Evolutionary conservation across 352 stramenopile species (phyloP).

Genomic region (Phytophthora chlamydospora): DNA sequence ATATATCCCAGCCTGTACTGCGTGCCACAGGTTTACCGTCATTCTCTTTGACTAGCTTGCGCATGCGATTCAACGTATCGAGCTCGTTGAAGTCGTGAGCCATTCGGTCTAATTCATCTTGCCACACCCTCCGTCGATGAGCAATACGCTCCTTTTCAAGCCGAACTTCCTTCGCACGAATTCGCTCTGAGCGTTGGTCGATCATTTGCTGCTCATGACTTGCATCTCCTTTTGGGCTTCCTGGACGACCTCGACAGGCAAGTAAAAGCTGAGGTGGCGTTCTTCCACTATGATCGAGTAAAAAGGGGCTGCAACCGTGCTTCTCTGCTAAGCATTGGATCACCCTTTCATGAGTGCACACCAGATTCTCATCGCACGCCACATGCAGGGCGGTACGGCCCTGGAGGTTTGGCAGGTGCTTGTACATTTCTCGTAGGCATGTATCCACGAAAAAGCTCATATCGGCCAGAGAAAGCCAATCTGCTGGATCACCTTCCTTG

Average conservation of each 20-base stretch:
- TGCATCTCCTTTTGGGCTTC: slow-evolving; percentile 56
- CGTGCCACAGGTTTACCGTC: slow-evolving; percentile 19
- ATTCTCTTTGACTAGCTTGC: slow-evolving; percentile 43
- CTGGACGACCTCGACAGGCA: slow-evolving; percentile 55
- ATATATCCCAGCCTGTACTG: slow-evolving; percentile 51
- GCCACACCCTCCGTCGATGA: slow-evolving; percentile 41
- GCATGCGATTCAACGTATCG: slow-evolving; percentile 51
- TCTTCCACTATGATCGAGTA: slow-evolving; percentile 53
- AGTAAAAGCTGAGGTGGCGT: slow-evolving; percentile 56
- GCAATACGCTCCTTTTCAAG: slow-evolving; percentile 45
- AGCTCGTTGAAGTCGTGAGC: slow-evolving; percentile 55
- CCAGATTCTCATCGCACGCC: slow-evolving; percentile 81
- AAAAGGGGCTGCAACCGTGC: slow-evolving; percentile 59
- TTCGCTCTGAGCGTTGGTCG: slow-evolving; percentile 37
- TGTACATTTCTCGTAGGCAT: slow-evolving; percentile 66
- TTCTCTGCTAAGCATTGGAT: slow-evolving; percentile 60
- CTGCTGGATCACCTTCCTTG: slow-evolving; percentile 42
- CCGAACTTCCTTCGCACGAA: slow-evolving; percentile 31
- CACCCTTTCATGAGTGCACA: slow-evolving; percentile 76
- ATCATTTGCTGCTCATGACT: slow-evolving; percentile 39
- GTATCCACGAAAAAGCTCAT: slow-evolving; percentile 71
- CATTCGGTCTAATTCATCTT: slow-evolving; percentile 48
- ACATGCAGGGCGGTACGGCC: slow-evolving; percentile 72
- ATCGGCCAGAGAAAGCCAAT: slow-evolving; percentile 57
- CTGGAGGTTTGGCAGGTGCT: slow-evolving; percentile 67